A percentile compares a stretch with the other conserved stretches of the same genome.
phyloP scores from a whole-genome alignment of 768 basidiomycete species.

The Leucocoprinus birnbaumii region DNA sequence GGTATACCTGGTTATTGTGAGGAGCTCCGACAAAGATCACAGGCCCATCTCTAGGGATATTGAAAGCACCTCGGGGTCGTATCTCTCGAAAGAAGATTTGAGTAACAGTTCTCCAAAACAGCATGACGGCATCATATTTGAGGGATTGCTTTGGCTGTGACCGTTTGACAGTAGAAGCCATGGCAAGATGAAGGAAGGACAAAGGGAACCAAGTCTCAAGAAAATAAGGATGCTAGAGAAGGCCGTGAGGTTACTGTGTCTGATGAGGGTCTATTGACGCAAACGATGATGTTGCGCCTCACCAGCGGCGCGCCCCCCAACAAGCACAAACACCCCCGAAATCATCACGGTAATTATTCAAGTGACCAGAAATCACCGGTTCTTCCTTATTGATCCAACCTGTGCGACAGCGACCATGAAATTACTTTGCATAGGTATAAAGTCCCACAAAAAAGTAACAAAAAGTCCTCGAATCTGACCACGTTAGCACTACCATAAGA shows the following conservation, averaged over 20 bases:
- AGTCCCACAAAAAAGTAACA: too few species aligned
- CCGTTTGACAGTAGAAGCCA: constrained; percentile 18
- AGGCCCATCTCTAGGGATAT: constrained; percentile 87
- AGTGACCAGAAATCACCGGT: too few species aligned
- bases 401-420: too few species aligned
- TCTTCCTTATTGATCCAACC: too few species aligned
- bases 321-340: constrained; percentile 1
- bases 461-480: too few species aligned
- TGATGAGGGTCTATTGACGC: background rate
- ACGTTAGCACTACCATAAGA: too few species aligned
- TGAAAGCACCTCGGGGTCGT: constrained; percentile 89
- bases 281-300: background rate
- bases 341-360: too few species aligned
- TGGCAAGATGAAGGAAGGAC: constrained; percentile 14
- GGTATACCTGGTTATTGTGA: constrained; percentile 81
- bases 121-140: constrained; percentile 70
- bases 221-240: background rate
- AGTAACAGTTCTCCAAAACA: constrained; percentile 84
- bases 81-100: constrained; percentile 97
- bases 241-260: too few species aligned
- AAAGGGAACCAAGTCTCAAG: background rate
- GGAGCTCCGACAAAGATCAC: constrained; percentile 93
- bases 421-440: too few species aligned
- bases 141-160: constrained; percentile 22
- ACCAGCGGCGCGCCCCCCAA: background rate